Percentiles rank a stretch among this genome's conserved stretches.
Evolutionary conservation across 371 early-diverging fungal species (phyloP).

Genomic region (Amoeboradix gromovi): DNA sequence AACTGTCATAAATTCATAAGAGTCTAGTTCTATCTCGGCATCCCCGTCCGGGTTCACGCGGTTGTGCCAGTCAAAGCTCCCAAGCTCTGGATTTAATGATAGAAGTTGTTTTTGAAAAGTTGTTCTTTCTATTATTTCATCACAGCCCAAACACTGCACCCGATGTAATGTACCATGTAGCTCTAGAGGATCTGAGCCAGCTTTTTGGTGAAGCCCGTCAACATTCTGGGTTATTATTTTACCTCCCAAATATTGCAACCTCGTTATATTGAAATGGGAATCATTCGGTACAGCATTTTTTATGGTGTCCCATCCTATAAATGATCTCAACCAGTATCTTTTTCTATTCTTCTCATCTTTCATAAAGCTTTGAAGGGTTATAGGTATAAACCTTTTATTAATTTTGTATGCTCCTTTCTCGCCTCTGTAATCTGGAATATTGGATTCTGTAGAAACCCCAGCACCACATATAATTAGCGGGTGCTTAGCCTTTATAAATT

Average conservation of each 20-base stretch:
- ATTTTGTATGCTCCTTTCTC: conserved; percentile 17
- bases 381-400: not conserved
- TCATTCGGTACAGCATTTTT: conserved; percentile 32
- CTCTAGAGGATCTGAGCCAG: conserved; percentile 32
- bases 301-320: conserved; percentile 44
- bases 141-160: conserved; percentile 42
- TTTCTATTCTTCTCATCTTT: conserved; percentile 12
- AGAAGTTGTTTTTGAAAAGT: conserved; percentile 32
- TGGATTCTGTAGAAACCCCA: conserved; percentile 45
- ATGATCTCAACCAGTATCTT: conserved; percentile 74
- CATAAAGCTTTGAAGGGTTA: not conserved
- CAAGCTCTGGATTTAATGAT: conserved; percentile 27
- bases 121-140: conserved; percentile 16
- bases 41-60: conserved; percentile 66
- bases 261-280: conserved; percentile 28
- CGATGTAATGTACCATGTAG: conserved; percentile 46
- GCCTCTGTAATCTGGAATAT: conserved; percentile 68
- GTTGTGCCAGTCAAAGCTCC: conserved; percentile 9
- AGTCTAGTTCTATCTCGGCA: conserved; percentile 26
- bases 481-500: not conserved
- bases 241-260: conserved; percentile 15
- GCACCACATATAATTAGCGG: conserved; percentile 8
- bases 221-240: conserved; percentile 69
- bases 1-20: conserved; percentile 32
- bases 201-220: conserved; percentile 35